phyloP scores from a whole-genome alignment of 805 yeast species.

The Wickerhamiella azymoides region DNA sequence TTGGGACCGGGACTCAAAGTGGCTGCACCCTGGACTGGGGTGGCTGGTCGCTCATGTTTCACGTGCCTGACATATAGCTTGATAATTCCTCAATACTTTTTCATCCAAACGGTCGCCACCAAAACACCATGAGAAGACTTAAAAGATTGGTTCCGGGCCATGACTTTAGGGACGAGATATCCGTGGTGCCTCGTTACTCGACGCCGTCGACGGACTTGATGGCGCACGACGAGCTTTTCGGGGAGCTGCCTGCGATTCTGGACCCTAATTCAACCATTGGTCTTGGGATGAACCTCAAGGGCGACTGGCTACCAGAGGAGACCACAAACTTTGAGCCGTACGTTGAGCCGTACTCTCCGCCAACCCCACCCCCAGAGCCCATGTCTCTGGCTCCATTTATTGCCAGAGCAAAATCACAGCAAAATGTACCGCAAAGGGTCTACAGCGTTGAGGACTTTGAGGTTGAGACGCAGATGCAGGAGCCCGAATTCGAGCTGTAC shows the following conservation, averaged over 20 bases:
- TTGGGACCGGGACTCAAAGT: too few species aligned
- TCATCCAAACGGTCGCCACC: neutral
- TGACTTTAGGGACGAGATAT: conserved; percentile 6
- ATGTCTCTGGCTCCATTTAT: neutral
- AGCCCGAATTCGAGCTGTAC: neutral
- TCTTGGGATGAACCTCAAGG: neutral
- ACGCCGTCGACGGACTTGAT: conserved; percentile 1
- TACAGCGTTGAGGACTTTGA: neutral
- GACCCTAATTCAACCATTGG: conserved; percentile 1
- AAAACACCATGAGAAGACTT: neutral
- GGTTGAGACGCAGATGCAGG: neutral
- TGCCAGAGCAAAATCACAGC: too few species aligned
- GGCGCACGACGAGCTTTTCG: conserved; percentile 2
- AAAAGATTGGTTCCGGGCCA: conserved; percentile 1
- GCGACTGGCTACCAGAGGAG: neutral
- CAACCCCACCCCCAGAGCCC: neutral
- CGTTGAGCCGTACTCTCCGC: neutral
- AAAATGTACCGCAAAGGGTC: neutral
- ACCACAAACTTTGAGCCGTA: too few species aligned
- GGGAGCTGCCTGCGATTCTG: conserved; percentile 2
- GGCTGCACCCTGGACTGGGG: too few species aligned
- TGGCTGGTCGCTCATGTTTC: too few species aligned
- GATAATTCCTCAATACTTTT: too few species aligned
- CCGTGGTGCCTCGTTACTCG: neutral
- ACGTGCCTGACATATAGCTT: too few species aligned